Conservation (phyloP, 1,284 basidiomycete genomes). For the Neotropicomus parvogracilis region DNA sequence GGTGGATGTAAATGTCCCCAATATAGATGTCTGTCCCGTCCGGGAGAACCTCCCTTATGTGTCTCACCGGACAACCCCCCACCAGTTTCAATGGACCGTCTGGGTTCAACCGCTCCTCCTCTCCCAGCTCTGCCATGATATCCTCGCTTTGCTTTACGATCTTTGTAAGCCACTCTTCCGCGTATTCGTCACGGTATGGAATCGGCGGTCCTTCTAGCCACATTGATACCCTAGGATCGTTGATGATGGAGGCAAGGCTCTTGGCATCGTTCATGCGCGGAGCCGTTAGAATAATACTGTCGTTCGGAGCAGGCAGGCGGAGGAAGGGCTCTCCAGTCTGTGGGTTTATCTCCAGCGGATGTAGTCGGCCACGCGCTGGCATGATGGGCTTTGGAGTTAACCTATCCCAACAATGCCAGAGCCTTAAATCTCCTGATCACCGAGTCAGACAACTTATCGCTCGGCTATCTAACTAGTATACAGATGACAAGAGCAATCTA, state of each 20-base stretch:
- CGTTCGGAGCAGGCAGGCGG: slow-evolving; percentile 43
- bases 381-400: slow-evolving; percentile 15
- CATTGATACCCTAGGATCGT: slow-evolving; percentile 46
- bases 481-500: neutral
- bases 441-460: slow-evolving; percentile 1
- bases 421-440: slow-evolving; percentile 1
- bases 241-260: slow-evolving; percentile 39
- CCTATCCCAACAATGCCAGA: neutral
- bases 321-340: slow-evolving; percentile 51
- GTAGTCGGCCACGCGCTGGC: slow-evolving; percentile 28
- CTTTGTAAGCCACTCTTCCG: slow-evolving; percentile 32
- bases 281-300: slow-evolving; percentile 58
- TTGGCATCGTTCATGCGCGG: slow-evolving; percentile 46
- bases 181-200: slow-evolving; percentile 49
- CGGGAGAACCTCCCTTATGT: slow-evolving; percentile 39
- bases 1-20: slow-evolving; percentile 36
- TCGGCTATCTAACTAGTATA: neutral
- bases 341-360: slow-evolving; percentile 43
- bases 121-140: slow-evolving; percentile 38
- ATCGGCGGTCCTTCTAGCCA: slow-evolving; percentile 47
- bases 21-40: slow-evolving; percentile 41
- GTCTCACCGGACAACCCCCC: slow-evolving; percentile 38
- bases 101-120: slow-evolving; percentile 26
- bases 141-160: slow-evolving; percentile 27
- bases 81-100: slow-evolving; percentile 33